Percentiles rank a stretch among this genome's conserved stretches.
Evolutionary conservation across 305 asterid genomes (phyloP).

Genomic region (Lippia alba): DNA sequence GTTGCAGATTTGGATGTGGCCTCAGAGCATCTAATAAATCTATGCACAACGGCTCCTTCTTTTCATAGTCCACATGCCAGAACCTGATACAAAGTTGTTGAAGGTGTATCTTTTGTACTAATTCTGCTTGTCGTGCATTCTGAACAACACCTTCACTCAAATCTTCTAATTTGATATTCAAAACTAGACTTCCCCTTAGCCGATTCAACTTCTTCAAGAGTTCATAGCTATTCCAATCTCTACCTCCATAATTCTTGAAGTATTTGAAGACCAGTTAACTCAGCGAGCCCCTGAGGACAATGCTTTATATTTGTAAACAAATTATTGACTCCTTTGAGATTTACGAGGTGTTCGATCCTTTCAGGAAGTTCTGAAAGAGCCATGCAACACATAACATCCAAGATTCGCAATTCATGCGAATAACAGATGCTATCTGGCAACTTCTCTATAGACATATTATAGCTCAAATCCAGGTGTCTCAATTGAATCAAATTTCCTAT

Average conservation of each 20-base stretch:
- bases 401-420: constrained; percentile 22
- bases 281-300: neutral
- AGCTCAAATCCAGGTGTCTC: constrained; percentile 9
- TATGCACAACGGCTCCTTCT: neutral
- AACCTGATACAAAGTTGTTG: neutral
- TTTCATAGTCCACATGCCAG: neutral
- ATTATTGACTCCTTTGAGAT: neutral
- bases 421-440: constrained; percentile 26
- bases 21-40: neutral
- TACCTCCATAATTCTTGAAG: neutral
- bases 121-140: constrained; percentile 22
- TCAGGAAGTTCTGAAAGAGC: neutral
- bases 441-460: neutral
- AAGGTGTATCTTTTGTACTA: constrained; percentile 14
- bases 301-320: too few species aligned
- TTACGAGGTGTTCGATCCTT: neutral
- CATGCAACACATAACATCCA: neutral
- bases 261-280: constrained; percentile 22
- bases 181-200: neutral
- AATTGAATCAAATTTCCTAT: constrained; percentile 31
- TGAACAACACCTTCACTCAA: neutral
- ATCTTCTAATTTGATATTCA: neutral
- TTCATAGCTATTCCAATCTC: neutral
- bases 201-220: constrained; percentile 25
- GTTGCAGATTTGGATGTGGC: neutral